These are phyloP conservation scores for Rusavskia elegans DNA, from an alignment of 495 filamentous ascomycete genomes.

Conservation along the genomic window DNA sequence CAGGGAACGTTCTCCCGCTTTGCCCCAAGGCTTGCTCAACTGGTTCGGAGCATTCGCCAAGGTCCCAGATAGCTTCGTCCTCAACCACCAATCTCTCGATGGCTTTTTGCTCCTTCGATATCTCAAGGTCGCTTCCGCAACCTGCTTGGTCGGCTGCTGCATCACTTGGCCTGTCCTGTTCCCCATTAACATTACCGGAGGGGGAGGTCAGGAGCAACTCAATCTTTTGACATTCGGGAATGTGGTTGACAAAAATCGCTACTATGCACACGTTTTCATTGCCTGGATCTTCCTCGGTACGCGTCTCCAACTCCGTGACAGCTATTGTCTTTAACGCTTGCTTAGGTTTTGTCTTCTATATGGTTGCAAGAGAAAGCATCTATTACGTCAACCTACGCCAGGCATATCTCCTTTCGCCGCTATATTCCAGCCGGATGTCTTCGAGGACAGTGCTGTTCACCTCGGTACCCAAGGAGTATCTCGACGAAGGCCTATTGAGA, in stretches of 20 bases:
- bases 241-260: constrained; percentile 41
- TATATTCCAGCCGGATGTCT: constrained; percentile 78
- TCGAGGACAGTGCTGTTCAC: constrained; percentile 88
- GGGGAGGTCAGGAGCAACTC: constrained; percentile 43
- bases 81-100: constrained; percentile 82
- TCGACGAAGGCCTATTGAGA: constrained; percentile 56
- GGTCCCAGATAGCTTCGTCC: constrained; percentile 67
- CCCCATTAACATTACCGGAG: constrained; percentile 69
- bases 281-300: constrained; percentile 60
- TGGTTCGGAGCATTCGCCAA: constrained; percentile 66
- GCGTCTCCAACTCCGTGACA: constrained; percentile 1
- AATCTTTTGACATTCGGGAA: constrained; percentile 70
- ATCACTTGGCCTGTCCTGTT: constrained; percentile 79
- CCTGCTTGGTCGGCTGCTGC: constrained; percentile 64
- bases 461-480: constrained; percentile 61
- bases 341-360: constrained; percentile 63
- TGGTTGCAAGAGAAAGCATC: constrained; percentile 81
- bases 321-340: constrained; percentile 1
- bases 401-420: constrained; percentile 78
- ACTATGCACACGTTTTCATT: constrained; percentile 63
- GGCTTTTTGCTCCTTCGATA: constrained; percentile 79
- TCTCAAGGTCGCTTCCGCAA: constrained; percentile 51
- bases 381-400: constrained; percentile 94
- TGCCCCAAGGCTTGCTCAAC: constrained; percentile 54
- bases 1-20: constrained; percentile 46